Evolutionary conservation across 2,329 filamentous ascomycete genomes (phyloP), one percentile per base, ranked within the genome.

Genomic region (Neurospora sp.): DNA sequence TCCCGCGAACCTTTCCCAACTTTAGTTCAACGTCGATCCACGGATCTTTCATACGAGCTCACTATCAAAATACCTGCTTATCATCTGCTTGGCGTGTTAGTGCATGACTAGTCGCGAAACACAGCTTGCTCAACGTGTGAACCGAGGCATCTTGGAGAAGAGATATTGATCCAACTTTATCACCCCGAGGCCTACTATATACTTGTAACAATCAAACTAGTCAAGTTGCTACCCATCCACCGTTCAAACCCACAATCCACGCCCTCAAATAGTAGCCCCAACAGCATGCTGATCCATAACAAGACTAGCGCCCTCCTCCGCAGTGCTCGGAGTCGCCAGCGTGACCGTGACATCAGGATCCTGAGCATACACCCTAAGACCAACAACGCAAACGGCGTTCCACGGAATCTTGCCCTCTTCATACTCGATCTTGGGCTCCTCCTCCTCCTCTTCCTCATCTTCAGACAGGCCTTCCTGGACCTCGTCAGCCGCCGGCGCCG

Each of bases 381-480:
- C 80, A 46, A 81, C 73, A 10, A 82, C 80, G 67, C 79, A 81
- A 33, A 82, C 80, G n/a, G 81, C 79, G 52, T 82, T 82, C 81
- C 81, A 82, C 6, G 78, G 78, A 10, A 75, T 71, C 6, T 40
- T 66, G 6, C 69, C 71, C 4, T 74, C 72, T 1, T 73, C 71
- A 5, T 71, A 72, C 8, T 73, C 74, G 11, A 43, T 43, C 40
- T 71, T 67, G 37, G 65, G 69, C 43, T 73, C 69, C 39, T 76
- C 71, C n/a, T 75, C 71, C 12, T 71, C 72, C 15, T 75, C 72
- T 8, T 71, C 68, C n/a, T 73, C 69, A 3, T 72, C 70, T 6
- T 74, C 70, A 12, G 73, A 71, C 2, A 73, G 68, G 2, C 70
- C 70, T n/a, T 73, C 67, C 8, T 70, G 67, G 3, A 43, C 12